These are phyloP conservation scores for Magnaporthiopsis incrustans DNA, from an alignment of 2,329 filamentous ascomycete genomes.

Conservation along the genomic window DNA sequence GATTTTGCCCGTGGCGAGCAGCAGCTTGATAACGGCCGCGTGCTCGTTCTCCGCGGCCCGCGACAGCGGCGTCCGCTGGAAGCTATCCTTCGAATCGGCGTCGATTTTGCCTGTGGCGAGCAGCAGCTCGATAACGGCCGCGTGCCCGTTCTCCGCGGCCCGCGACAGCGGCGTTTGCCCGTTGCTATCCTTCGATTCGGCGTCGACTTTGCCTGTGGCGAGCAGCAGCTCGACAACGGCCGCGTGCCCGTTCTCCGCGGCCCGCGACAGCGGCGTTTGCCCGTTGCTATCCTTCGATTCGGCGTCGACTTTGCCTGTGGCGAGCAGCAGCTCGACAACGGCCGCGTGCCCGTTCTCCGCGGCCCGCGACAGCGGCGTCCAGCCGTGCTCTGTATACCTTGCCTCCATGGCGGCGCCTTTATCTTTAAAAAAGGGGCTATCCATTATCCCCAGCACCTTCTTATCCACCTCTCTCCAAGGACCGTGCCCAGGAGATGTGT, in stretches of 20 bases:
- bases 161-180: constrained; percentile 7
- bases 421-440: neutral
- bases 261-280: constrained; percentile 9
- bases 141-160: constrained; percentile 12
- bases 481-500: no score
- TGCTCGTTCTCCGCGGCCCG: constrained; percentile 9
- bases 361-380: neutral
- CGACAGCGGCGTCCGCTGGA: constrained; percentile 6
- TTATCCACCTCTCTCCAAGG: no score
- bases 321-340: constrained; percentile 2
- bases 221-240: constrained; percentile 8
- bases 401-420: no score
- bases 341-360: no score
- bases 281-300: constrained; percentile 7
- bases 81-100: constrained; percentile 2
- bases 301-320: neutral
- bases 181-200: constrained; percentile 2
- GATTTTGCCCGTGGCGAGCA: no score
- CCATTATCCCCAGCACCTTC: no score
- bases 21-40: no score
- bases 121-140: constrained; percentile 7
- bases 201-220: constrained; percentile 1
- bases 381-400: neutral
- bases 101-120: constrained; percentile 1
- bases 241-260: constrained; percentile 12